Conservation (phyloP, 2,329 filamentous ascomycete genomes). For the Fusarium sp. region DNA sequence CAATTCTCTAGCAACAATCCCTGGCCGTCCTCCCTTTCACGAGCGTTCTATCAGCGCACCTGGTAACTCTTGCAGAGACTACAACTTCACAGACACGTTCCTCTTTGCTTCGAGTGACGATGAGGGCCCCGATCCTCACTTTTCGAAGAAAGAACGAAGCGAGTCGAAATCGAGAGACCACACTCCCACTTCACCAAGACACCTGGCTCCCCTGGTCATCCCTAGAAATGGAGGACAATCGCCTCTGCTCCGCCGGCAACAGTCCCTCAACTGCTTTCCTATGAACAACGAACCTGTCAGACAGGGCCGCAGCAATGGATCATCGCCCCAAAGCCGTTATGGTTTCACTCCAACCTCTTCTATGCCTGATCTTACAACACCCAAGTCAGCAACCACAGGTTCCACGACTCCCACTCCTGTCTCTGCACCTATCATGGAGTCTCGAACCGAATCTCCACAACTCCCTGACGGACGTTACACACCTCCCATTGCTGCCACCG, state of each 20-base stretch:
- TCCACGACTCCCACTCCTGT: constrained; percentile 59
- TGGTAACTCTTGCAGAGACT: constrained; percentile 60
- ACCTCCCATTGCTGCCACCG: constrained; percentile 41
- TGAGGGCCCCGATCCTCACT: constrained; percentile 39
- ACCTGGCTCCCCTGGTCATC: constrained; percentile 67
- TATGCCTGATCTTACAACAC: constrained; percentile 54
- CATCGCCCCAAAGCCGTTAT: constrained; percentile 56
- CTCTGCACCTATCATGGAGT: constrained; percentile 60
- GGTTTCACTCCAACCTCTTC: constrained; percentile 53
- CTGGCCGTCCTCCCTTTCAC: constrained; percentile 71
- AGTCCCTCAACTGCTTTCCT: constrained; percentile 59
- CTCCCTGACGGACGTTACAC: constrained; percentile 55
- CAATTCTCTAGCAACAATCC: constrained; percentile 68
- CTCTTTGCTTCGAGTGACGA: constrained; percentile 41
- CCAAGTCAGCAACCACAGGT: constrained; percentile 56
- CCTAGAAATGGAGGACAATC: constrained; percentile 49
- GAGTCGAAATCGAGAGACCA: constrained; percentile 5
- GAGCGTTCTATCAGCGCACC: constrained; percentile 74
- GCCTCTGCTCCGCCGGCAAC: constrained; percentile 47
- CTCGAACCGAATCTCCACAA: constrained; percentile 55
- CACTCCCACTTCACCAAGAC: constrained; percentile 61
- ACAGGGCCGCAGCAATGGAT: constrained; percentile 59
- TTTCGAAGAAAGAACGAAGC: constrained; percentile 40
- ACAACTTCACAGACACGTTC: constrained; percentile 45
- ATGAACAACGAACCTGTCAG: constrained; percentile 58